These are phyloP conservation scores for Exophiala bonariae DNA, from an alignment of 2,329 filamentous ascomycete genomes.

Conservation along the genomic window DNA sequence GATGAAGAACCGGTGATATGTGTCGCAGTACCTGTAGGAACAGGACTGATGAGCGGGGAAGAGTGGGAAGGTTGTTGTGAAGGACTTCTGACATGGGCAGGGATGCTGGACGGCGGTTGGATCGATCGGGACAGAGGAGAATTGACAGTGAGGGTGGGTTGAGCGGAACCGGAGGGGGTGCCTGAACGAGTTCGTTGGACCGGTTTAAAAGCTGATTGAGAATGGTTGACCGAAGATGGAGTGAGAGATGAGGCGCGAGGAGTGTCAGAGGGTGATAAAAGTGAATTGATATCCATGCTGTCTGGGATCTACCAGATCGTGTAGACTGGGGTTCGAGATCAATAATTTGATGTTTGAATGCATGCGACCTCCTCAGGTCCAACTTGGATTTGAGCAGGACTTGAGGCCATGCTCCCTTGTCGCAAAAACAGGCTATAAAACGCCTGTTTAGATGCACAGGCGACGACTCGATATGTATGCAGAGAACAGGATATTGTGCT, in stretches of 20 bases:
- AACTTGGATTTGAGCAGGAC: no score
- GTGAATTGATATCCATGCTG: conserved; percentile 28
- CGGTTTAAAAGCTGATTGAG: conserved; percentile 37
- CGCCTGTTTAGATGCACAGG: no score
- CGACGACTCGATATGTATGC: no score
- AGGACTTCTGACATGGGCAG: conserved; percentile 39
- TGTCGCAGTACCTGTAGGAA: conserved; percentile 37
- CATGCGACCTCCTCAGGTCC: no score
- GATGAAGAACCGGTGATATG: conserved; percentile 40
- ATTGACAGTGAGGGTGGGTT: conserved; percentile 30
- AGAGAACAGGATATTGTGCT: no score
- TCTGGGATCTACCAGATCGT: no score
- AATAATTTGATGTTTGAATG: no score
- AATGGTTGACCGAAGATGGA: conserved; percentile 34
- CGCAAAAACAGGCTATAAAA: no score
- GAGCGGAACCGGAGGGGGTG: conserved; percentile 2
- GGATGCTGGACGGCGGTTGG: conserved; percentile 29
- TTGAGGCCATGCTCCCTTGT: no score
- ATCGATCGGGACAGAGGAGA: conserved; percentile 42
- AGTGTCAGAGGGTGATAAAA: conserved; percentile 24
- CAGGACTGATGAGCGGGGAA: conserved; percentile 38
- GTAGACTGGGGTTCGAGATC: no score
- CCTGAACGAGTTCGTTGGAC: conserved; percentile 38
- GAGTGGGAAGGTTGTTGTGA: conserved; percentile 39
- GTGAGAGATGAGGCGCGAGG: conserved; percentile 13